A percentile compares a stretch with the other conserved stretches of the same genome.
Conservation (phyloP, 2,329 filamentous ascomycete species). For the Exophiala sideris region DNA sequence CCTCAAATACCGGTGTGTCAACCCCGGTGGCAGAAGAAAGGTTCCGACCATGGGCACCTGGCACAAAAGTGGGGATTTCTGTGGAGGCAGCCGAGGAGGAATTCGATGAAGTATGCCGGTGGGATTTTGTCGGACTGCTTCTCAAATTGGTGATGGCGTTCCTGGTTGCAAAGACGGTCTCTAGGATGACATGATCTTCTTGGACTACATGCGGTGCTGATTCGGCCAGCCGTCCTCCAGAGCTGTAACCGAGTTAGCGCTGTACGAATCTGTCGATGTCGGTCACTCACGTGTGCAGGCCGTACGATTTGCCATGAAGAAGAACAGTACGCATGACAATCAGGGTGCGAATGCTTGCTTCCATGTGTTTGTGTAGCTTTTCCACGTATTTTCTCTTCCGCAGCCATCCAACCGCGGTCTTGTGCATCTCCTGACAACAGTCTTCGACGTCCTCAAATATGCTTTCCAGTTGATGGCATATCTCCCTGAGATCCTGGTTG, state of each 20-base stretch:
- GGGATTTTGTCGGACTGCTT: slow-evolving; percentile 9
- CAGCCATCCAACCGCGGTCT: slow-evolving; percentile 25
- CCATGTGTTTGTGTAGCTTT: slow-evolving; percentile 28
- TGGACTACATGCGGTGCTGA: slow-evolving; percentile 23
- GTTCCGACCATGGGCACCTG: slow-evolving; percentile 24
- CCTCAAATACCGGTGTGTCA: slow-evolving; percentile 18
- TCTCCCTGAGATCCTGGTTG: slow-evolving; percentile 25
- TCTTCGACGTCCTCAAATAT: slow-evolving; percentile 29
- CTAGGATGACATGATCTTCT: slow-evolving; percentile 27
- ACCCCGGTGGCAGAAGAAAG: slow-evolving; percentile 25
- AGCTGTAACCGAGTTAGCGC: slow-evolving; percentile 14
- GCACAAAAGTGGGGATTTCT: slow-evolving; percentile 15
- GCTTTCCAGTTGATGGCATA: slow-evolving; percentile 19
- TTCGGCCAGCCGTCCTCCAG: slow-evolving; percentile 21
- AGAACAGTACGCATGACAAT: slow-evolving; percentile 30
- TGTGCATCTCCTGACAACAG: slow-evolving; percentile 26
- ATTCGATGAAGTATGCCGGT: slow-evolving; percentile 12
- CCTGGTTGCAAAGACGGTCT: slow-evolving; percentile 26
- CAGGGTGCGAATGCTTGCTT: slow-evolving; percentile 27
- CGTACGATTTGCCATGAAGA: slow-evolving; percentile 28
- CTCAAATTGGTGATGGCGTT: slow-evolving; percentile 24
- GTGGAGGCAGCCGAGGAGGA: slow-evolving; percentile 1
- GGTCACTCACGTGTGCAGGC: slow-evolving; percentile 22
- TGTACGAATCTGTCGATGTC: background rate
- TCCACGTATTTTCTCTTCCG: slow-evolving; percentile 25